A percentile compares a stretch with the other conserved stretches of the same genome.
Evolutionary conservation across 441 rosid species (phyloP).

Genomic region (Syzygium malaccense): DNA sequence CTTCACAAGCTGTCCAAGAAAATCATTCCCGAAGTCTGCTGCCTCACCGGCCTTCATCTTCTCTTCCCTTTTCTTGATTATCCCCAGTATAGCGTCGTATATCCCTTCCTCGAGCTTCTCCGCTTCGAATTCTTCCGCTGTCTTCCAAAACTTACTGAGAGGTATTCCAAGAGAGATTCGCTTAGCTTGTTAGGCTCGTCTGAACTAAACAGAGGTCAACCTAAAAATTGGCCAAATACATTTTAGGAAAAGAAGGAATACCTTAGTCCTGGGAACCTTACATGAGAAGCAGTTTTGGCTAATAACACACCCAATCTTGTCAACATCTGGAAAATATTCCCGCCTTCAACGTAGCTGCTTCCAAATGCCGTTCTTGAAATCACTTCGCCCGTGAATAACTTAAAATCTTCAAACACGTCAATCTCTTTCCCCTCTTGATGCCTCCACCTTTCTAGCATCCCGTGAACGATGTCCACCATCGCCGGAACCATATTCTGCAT

Average conservation of each 20-base stretch:
- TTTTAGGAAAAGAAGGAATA: background rate
- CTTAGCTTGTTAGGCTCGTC: background rate
- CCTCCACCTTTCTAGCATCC: background rate
- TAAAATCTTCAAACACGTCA: conserved; percentile 21
- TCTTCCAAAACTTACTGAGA: background rate
- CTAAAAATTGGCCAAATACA: background rate
- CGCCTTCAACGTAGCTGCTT: conserved; percentile 14
- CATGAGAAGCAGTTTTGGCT: background rate
- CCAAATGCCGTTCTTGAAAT: background rate
- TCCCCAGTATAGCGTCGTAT: background rate
- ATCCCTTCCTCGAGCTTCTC: background rate
- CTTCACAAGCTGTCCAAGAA: background rate
- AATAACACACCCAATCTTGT: background rate
- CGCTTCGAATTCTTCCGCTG: background rate
- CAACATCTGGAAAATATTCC: conserved; percentile 14
- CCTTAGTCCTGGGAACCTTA: background rate
- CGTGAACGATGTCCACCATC: background rate
- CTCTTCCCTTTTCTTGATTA: background rate
- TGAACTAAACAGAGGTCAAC: background rate
- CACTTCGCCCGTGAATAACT: background rate
- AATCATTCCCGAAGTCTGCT: background rate
- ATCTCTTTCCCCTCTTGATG: conserved; percentile 16
- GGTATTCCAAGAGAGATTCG: background rate
- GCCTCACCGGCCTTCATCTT: background rate
- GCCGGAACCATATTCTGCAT: conserved; percentile 13